Evolutionary conservation across 441 rosid species (phyloP).

Genomic region (California macrophylla): DNA sequence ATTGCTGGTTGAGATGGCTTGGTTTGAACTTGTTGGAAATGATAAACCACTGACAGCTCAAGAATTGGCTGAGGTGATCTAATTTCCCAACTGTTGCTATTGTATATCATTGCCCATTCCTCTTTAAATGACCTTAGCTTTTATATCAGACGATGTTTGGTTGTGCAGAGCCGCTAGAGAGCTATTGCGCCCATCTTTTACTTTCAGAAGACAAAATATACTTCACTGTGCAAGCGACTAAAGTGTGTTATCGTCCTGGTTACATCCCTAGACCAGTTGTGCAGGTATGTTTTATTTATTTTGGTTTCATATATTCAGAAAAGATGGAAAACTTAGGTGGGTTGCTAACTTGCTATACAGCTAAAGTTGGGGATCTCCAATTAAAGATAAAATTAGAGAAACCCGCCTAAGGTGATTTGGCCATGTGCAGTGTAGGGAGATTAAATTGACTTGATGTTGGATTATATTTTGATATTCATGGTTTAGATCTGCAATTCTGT

Average conservation of each 20-base stretch:
- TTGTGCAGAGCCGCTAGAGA: conserved; percentile 66
- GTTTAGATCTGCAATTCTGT: background rate
- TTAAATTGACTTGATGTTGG: background rate
- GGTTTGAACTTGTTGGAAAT: conserved; percentile 81
- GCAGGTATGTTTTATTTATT: conserved; percentile 38
- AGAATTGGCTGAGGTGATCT: conserved; percentile 22
- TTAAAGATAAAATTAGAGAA: background rate
- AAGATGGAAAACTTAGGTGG: too few relatives aligned
- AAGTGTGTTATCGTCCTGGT: conserved; percentile 46
- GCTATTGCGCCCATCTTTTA: conserved; percentile 90
- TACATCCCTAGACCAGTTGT: conserved; percentile 64
- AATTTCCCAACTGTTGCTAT: background rate
- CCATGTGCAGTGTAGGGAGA: background rate
- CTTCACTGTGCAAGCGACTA: conserved; percentile 55
- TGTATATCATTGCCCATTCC: background rate
- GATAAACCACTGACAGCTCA: conserved; percentile 35
- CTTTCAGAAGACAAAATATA: conserved; percentile 73
- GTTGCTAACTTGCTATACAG: background rate
- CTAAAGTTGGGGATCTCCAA: background rate
- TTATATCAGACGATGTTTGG: conserved; percentile 77
- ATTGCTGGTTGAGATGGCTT: conserved; percentile 76
- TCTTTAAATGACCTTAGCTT: conserved; percentile 28
- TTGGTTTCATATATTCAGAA: background rate
- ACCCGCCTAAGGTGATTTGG: background rate
- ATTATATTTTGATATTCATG: background rate